Evolutionary conservation across 441 rosid genomes (phyloP), one percentile per base, ranked within the genome.

Genomic region (Mallotus repandus): DNA sequence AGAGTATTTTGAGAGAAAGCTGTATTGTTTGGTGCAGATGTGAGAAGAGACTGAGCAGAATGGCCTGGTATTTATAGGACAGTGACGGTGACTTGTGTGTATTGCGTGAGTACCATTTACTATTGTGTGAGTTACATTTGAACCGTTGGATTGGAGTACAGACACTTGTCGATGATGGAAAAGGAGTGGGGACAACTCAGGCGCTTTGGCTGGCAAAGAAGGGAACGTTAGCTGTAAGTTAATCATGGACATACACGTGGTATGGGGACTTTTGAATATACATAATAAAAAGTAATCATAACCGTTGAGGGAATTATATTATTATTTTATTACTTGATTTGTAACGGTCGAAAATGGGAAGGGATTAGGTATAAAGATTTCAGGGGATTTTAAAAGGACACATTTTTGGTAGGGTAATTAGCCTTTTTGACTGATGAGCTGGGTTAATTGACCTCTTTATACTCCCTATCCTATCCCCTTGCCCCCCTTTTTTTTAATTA

Each of bases 171-270:
- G 7, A 16, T 16, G 4, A 54, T 54, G 57, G 41, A 53, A 59
- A 38, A 41, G 9, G 25, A 63, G 67, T 41, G 48, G 67, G 67
- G 15, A 21, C 67, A 22, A 50, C 58, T 50, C 18, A 49, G 46
- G 61, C 2, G 29, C 29, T 25, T 25, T 25, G 29, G 29, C 29
- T 25, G 2, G 29, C 29, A 25, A 25, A 25, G 29, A 25, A 25
- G 2, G 29, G 29, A 25, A 25, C 29, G 46, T 19, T 54, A 58
- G 52, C n/a, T 56, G 29, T 2, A 5, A 21, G 43, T 62, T 62
- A 56, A 69, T 62, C 74, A 3, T 18, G 69, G 12, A 45, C 73
- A 64, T 69, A 69, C 59, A 70, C 66, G 66, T 63, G 59, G 73
- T 7, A 18, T 1, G 12, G 2, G 29, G 8, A 5, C 5, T 11